phyloP scores from a whole-genome alignment of 257 asterid genomes.

The Leonotis leonurus region DNA sequence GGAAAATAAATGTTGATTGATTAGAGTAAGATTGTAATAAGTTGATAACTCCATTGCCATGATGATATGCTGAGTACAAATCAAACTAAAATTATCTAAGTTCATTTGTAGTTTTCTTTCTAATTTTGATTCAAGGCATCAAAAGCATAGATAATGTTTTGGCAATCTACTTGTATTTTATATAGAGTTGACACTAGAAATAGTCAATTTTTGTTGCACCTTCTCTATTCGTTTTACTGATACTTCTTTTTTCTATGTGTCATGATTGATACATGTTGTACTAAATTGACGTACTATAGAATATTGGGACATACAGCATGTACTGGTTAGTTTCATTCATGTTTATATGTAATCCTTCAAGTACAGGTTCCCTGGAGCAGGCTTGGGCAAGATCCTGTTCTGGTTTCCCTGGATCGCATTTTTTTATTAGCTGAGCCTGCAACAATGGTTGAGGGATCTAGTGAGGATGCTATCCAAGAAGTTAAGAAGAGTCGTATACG shows the following conservation, averaged over 20 bases:
- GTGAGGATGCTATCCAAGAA: constrained; percentile 94
- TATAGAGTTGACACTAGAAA: background rate
- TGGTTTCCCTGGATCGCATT: constrained; percentile 85
- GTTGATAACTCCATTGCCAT: background rate
- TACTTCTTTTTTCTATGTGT: background rate
- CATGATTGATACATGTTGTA: background rate
- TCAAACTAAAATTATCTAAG: background rate
- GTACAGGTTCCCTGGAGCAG: constrained; percentile 99
- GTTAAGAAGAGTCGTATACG: constrained; percentile 73
- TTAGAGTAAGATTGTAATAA: background rate
- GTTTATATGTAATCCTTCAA: constrained; percentile 11
- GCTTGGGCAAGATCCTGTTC: constrained; percentile 98
- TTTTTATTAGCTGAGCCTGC: constrained; percentile 96
- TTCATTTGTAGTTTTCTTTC: background rate
- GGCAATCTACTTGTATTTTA: background rate
- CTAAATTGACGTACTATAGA: background rate
- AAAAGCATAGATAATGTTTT: background rate
- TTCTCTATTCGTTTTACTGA: background rate
- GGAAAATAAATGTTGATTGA: background rate
- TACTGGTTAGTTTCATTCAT: background rate
- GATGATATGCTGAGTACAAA: background rate
- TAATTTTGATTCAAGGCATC: background rate
- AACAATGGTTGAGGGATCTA: constrained; percentile 87
- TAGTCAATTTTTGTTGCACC: background rate
- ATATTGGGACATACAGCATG: background rate